Percentiles rank a stretch among this genome's conserved stretches.
Conservation (phyloP, 768 basidiomycete species). For the Pleurotus pulmonarius region DNA sequence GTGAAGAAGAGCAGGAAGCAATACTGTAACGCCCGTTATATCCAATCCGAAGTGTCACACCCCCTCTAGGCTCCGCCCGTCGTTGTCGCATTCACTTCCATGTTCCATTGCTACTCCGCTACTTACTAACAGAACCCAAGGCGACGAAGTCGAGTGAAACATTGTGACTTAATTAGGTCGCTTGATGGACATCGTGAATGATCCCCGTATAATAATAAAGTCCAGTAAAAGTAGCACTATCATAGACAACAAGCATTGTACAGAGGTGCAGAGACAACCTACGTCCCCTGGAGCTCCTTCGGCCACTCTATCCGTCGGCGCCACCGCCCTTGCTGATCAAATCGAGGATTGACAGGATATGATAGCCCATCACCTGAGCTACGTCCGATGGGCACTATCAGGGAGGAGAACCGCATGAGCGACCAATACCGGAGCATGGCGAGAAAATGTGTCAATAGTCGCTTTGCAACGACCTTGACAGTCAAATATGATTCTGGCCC, state of each 20-base stretch:
- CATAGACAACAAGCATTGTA: neutral
- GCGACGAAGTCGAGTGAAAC: too few species aligned
- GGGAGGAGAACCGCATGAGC: conserved; percentile 7
- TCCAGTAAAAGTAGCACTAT: neutral
- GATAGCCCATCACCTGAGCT: conserved; percentile 54
- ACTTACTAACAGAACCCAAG: neutral
- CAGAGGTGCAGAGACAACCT: neutral
- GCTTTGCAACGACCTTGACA: neutral
- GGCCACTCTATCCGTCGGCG: conserved; percentile 70
- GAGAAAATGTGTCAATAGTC: neutral
- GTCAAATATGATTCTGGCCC: too few species aligned
- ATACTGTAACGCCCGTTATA: neutral
- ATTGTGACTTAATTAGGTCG: too few species aligned
- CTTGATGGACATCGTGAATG: too few species aligned
- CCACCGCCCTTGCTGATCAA: conserved; percentile 67
- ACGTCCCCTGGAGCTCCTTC: conserved; percentile 47
- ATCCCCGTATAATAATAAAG: too few species aligned
- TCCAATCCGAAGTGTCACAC: conserved; percentile 8
- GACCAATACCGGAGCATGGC: conserved; percentile 3
- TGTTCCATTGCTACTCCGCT: conserved; percentile 1
- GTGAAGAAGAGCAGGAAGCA: conserved; percentile 4
- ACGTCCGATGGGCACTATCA: conserved; percentile 53
- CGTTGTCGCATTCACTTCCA: conserved; percentile 3
- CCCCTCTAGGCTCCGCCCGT: conserved; percentile 15
- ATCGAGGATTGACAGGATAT: conserved; percentile 71